phyloP scores from a whole-genome alignment of 2,329 filamentous ascomycete species.

The Aspergillus sp. region DNA sequence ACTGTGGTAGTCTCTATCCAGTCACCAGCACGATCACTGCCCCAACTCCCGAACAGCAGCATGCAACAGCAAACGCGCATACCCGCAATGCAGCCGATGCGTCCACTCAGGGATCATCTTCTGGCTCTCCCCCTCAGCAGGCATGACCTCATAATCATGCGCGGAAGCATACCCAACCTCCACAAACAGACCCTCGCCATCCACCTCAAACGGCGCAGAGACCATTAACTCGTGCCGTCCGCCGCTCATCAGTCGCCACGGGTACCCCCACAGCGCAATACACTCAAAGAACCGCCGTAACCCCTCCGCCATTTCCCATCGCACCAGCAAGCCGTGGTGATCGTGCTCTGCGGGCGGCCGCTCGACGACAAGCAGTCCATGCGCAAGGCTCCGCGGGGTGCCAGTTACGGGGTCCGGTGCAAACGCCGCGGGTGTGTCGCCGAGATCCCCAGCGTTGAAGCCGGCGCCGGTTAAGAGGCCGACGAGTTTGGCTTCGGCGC shows the following conservation, averaged over 20 bases:
- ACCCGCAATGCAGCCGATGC: slow-evolving; percentile 24
- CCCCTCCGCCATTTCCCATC: slow-evolving; percentile 18
- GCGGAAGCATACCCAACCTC: slow-evolving; percentile 27
- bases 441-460: slow-evolving; percentile 21
- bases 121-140: slow-evolving; percentile 18
- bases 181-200: slow-evolving; percentile 14
- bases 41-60: slow-evolving; percentile 19
- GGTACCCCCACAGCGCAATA: slow-evolving; percentile 28
- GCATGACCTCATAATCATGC: slow-evolving; percentile 27
- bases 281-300: slow-evolving; percentile 25
- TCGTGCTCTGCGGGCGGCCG: slow-evolving; percentile 7
- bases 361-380: slow-evolving; percentile 20
- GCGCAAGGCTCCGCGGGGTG: slow-evolving; percentile 15
- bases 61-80: slow-evolving; percentile 25
- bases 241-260: slow-evolving; percentile 26
- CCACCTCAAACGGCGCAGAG: slow-evolving; percentile 19
- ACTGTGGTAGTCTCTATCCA: too few relatives aligned
- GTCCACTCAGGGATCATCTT: slow-evolving; percentile 25
- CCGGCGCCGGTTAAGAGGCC: slow-evolving; percentile 11
- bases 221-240: slow-evolving; percentile 28
- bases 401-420: neutral
- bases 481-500: slow-evolving; percentile 16
- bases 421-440: slow-evolving; percentile 13
- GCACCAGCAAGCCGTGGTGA: slow-evolving; percentile 20
- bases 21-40: neutral